Evolutionary conservation across 768 basidiomycete species (phyloP).

Genomic region (Rhodotorula graminis): DNA sequence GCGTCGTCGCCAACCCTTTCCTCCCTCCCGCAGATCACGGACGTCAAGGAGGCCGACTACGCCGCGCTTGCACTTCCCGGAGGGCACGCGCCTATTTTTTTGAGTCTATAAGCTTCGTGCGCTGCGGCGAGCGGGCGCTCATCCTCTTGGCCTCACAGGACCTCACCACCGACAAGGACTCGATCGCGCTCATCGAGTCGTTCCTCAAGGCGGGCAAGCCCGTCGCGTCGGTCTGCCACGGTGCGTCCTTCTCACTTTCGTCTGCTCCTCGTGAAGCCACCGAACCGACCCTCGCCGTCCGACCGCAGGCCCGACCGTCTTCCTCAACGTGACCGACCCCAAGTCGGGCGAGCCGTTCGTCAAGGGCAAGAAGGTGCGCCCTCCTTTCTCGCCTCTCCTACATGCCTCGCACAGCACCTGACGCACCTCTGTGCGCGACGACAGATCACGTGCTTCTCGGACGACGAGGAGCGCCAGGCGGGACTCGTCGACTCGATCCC

Average conservation of each 20-base stretch:
- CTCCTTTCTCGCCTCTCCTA: no score
- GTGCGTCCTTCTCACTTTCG: not conserved
- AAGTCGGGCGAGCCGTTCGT: conserved; percentile 23
- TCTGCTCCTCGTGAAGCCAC: no score
- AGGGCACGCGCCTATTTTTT: conserved; percentile 62
- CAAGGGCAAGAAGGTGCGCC: conserved; percentile 50
- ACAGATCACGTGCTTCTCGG: conserved; percentile 63
- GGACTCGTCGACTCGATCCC: conserved; percentile 54
- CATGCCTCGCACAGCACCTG: no score
- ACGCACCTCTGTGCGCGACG: conserved; percentile 24
- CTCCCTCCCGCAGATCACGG: conserved; percentile 50
- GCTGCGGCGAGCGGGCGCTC: no score
- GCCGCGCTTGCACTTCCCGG: conserved; percentile 73
- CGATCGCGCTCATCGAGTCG: conserved; percentile 5
- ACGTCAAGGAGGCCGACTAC: conserved; percentile 61
- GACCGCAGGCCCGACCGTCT: conserved; percentile 55
- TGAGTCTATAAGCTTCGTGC: no score
- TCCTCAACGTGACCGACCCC: conserved; percentile 28
- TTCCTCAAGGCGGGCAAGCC: conserved; percentile 61
- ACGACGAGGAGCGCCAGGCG: conserved; percentile 60
- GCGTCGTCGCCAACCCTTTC: no score
- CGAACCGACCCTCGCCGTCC: not conserved
- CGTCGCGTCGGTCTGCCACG: conserved; percentile 69
- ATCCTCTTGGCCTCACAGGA: conserved; percentile 39
- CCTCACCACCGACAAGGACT: conserved; percentile 12